phyloP scores from a whole-genome alignment of 257 asterid genomes.

The Solanum infundibuliforme region DNA sequence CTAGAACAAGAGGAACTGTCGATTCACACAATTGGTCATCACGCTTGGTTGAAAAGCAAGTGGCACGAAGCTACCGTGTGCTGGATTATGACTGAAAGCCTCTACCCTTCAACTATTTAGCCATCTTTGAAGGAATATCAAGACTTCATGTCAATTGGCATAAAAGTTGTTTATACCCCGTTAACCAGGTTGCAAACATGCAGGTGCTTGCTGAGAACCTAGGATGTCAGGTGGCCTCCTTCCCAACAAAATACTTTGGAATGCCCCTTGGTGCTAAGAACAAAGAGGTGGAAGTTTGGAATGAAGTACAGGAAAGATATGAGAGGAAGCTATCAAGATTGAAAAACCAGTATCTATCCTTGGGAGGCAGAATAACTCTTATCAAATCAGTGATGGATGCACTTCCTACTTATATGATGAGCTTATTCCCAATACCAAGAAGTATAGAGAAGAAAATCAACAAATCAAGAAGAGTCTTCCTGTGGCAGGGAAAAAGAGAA shows the following conservation, averaged over 20 bases:
- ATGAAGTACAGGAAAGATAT: not conserved
- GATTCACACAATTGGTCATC: not conserved
- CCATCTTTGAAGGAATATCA: not conserved
- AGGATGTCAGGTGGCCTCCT: not conserved
- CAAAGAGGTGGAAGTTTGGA: not conserved
- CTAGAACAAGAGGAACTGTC: not conserved
- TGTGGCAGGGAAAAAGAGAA: not conserved
- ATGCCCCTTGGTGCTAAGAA: not conserved
- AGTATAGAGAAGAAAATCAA: not conserved
- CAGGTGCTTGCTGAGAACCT: not conserved
- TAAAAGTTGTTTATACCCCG: not conserved
- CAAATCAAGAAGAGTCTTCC: not conserved
- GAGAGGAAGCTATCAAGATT: not conserved
- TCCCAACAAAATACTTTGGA: not conserved
- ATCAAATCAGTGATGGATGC: not conserved
- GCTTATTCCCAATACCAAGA: not conserved
- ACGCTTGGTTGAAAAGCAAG: not conserved
- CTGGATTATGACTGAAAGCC: not conserved
- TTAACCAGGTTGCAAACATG: not conserved
- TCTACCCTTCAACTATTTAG: not conserved
- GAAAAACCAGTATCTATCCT: not conserved
- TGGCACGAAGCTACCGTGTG: not conserved
- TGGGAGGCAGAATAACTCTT: not conserved
- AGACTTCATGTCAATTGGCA: not conserved
- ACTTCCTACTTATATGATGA: not conserved